phyloP scores from a whole-genome alignment of 306 rosid species.

The Begonia fuchsioides region DNA sequence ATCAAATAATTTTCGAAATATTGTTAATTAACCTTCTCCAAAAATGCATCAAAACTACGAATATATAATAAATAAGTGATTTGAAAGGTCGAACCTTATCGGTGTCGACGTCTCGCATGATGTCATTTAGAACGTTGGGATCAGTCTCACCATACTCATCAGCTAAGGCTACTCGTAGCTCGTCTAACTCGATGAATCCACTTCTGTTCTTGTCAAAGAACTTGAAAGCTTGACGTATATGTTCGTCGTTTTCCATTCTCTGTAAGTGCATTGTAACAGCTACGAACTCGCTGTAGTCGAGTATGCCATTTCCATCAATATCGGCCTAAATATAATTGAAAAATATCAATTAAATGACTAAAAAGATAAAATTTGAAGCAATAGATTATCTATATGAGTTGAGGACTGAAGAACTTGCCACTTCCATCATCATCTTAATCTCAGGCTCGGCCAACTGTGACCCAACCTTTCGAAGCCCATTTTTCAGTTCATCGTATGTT shows the following conservation, averaged over 20 bases:
- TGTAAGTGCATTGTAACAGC: constrained; percentile 97
- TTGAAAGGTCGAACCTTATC: constrained; percentile 55
- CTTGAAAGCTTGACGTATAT: constrained; percentile 71
- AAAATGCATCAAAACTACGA: too few relatives aligned
- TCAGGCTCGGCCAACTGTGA: constrained; percentile 96
- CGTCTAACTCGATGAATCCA: constrained; percentile 72
- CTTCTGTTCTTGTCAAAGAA: constrained; percentile 84
- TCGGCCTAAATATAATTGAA: constrained; percentile 46
- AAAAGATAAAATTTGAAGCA: neutral
- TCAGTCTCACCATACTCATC: constrained; percentile 80
- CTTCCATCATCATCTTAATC: constrained; percentile 98
- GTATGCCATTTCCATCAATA: constrained; percentile 93
- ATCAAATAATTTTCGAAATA: neutral
- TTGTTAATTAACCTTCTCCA: too few relatives aligned
- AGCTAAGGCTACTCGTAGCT: constrained; percentile 55
- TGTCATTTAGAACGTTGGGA: constrained; percentile 58
- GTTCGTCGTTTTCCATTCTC: constrained; percentile 93
- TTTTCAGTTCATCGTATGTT: constrained; percentile 75
- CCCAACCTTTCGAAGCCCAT: constrained; percentile 86
- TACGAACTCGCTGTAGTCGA: constrained; percentile 96
- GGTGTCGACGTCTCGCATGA: constrained; percentile 92
- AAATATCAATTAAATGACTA: too few relatives aligned
- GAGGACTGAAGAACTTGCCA: constrained; percentile 34
- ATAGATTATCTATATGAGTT: neutral
- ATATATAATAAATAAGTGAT: too few relatives aligned